Evolutionary conservation across 805 yeast genomes (phyloP).

Genomic region (Ogataea nonfermentans): DNA sequence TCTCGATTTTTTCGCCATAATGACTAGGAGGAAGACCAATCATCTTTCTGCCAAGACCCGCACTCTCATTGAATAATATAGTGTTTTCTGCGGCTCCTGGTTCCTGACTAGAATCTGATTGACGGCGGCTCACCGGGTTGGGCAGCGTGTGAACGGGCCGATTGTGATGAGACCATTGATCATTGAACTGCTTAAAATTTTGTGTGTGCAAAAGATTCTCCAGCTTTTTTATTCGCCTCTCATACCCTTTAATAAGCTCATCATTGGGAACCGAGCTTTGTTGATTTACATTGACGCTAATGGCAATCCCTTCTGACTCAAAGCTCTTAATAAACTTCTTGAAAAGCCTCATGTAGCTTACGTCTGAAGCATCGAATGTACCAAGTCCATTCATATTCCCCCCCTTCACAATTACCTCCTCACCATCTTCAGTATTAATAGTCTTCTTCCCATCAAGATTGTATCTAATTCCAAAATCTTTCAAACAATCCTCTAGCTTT

Average conservation of each 20-base stretch:
- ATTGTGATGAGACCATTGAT: constrained; percentile 32
- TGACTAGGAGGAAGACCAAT: constrained; percentile 31
- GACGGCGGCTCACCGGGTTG: constrained; percentile 8
- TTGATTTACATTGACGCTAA: constrained; percentile 35
- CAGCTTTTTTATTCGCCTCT: constrained; percentile 68
- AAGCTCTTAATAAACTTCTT: constrained; percentile 46
- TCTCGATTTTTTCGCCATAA: constrained; percentile 24
- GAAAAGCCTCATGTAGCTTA: constrained; percentile 39
- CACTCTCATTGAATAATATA: constrained; percentile 20
- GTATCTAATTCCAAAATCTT: constrained; percentile 13
- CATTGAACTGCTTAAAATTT: constrained; percentile 52
- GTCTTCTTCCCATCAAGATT: neutral
- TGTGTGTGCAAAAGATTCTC: constrained; percentile 77
- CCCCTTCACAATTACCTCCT: constrained; percentile 23
- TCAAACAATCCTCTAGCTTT: constrained; percentile 39
- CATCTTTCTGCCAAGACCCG: constrained; percentile 24
- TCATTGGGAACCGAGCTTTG: constrained; percentile 24
- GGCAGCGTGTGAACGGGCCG: constrained; percentile 7
- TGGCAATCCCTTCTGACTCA: constrained; percentile 35
- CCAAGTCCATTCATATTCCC: constrained; percentile 31
- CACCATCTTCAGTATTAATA: constrained; percentile 22
- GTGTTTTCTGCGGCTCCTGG: constrained; percentile 13
- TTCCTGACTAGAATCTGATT: constrained; percentile 12
- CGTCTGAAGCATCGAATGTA: constrained; percentile 29
- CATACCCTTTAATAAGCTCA: constrained; percentile 59